Evolutionary conservation across 768 basidiomycete species (phyloP).

Genomic region (Suillus placidus): DNA sequence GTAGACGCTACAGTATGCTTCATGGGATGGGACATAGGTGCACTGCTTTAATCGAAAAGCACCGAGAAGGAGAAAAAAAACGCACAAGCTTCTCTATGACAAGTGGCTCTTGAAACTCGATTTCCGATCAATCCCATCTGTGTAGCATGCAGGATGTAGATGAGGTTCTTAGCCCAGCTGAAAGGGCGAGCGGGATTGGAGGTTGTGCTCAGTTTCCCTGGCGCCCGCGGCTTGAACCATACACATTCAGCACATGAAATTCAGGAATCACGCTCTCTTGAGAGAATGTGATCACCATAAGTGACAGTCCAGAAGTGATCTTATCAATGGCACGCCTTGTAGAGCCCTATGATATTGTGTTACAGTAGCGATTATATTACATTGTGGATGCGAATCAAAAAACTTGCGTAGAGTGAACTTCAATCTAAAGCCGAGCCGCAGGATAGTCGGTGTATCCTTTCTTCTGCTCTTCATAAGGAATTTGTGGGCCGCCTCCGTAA

Average conservation of each 20-base stretch:
- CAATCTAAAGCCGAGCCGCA: conserved; percentile 16
- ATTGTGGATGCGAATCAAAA: not conserved
- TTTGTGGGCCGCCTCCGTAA: conserved; percentile 25
- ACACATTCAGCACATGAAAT: conserved; percentile 12
- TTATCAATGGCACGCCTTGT: not conserved
- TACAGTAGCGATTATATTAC: not conserved
- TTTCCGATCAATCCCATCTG: too few relatives aligned
- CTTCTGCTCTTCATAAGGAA: conserved; percentile 20
- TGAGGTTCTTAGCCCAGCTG: too few relatives aligned
- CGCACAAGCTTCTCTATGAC: too few relatives aligned
- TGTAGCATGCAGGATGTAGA: too few relatives aligned
- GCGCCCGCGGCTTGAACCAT: conserved; percentile 31
- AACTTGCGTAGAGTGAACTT: not conserved
- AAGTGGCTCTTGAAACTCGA: too few relatives aligned
- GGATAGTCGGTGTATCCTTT: conserved; percentile 45
- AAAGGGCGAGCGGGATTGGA: too few relatives aligned
- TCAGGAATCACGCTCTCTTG: conserved; percentile 29
- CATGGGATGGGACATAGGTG: too few relatives aligned
- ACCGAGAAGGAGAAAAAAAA: too few relatives aligned
- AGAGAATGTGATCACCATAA: conserved; percentile 37
- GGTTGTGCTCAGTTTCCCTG: too few relatives aligned
- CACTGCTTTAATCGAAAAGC: too few relatives aligned
- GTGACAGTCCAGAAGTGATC: conserved; percentile 14
- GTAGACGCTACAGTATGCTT: too few relatives aligned
- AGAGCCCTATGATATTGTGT: not conserved